A percentile compares a stretch with the other conserved stretches of the same genome.
Conservation (phyloP, 305 asterid species). For the Solanum hybrid region DNA sequence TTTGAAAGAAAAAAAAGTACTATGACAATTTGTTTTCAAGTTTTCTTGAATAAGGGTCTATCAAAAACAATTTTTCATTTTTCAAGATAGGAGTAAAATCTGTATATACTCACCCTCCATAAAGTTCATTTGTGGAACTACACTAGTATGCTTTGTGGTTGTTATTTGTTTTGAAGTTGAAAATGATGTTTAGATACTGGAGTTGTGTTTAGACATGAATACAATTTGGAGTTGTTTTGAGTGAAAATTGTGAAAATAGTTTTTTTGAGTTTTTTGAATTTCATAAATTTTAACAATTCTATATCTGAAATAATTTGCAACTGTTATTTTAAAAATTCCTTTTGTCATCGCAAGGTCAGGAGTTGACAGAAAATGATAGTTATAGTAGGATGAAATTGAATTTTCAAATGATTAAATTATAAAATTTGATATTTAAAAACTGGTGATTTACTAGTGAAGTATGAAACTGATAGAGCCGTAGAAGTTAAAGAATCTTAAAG, state of each 20-base stretch:
- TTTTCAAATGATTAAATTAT: background rate
- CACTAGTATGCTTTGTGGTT: background rate
- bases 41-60: background rate
- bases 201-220: background rate
- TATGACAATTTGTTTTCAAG: no score
- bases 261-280: background rate
- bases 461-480: background rate
- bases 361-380: background rate
- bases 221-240: background rate
- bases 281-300: background rate
- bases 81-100: accelerated
- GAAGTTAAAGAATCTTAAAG: background rate
- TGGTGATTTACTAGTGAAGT: background rate
- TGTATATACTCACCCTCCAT: background rate
- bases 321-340: no score
- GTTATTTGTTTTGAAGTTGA: background rate
- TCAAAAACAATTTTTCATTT: no score
- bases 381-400: background rate
- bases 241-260: background rate
- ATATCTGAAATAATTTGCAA: background rate
- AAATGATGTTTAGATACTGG: background rate
- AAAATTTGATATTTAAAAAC: background rate
- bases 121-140: background rate
- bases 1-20: background rate
- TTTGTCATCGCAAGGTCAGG: background rate